phyloP scores from a whole-genome alignment of 345 rosid species.

The Pugionium cornutum region DNA sequence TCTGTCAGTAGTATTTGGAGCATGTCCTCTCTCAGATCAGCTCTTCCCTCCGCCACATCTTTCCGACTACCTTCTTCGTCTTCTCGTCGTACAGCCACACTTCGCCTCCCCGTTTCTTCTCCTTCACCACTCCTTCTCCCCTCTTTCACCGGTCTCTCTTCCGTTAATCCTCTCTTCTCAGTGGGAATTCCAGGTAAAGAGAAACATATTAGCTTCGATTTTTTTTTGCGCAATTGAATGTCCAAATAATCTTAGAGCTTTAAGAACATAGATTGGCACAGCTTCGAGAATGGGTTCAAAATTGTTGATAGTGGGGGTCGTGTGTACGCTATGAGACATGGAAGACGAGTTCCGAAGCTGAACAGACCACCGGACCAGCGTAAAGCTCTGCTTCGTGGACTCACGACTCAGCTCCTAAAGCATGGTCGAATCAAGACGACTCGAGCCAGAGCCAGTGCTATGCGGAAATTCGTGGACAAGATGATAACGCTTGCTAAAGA shows the following conservation, averaged over 20 bases:
- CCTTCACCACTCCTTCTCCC: constrained; percentile 37
- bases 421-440: constrained; percentile 92
- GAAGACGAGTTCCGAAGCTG: constrained; percentile 79
- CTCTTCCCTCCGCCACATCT: constrained; percentile 60
- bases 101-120: constrained; percentile 34
- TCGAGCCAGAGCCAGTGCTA: constrained; percentile 78
- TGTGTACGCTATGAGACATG: constrained; percentile 84
- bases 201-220: neutral
- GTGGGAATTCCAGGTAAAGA: constrained; percentile 54
- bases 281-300: constrained; percentile 52
- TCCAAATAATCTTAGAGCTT: constrained; percentile 1
- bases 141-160: constrained; percentile 57
- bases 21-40: constrained; percentile 62
- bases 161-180: constrained; percentile 54
- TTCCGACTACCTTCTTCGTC: constrained; percentile 44
- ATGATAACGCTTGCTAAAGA: constrained; percentile 92
- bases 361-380: constrained; percentile 94
- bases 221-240: constrained; percentile 4
- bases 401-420: constrained; percentile 89
- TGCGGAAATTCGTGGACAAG: constrained; percentile 86
- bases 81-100: constrained; percentile 28
- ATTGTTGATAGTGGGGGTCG: constrained; percentile 57
- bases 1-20: constrained; percentile 51
- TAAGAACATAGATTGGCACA: constrained; percentile 44
- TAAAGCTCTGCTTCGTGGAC: constrained; percentile 77